Conservation (phyloP, 805 yeast genomes). For the Candida nanaspora region DNA sequence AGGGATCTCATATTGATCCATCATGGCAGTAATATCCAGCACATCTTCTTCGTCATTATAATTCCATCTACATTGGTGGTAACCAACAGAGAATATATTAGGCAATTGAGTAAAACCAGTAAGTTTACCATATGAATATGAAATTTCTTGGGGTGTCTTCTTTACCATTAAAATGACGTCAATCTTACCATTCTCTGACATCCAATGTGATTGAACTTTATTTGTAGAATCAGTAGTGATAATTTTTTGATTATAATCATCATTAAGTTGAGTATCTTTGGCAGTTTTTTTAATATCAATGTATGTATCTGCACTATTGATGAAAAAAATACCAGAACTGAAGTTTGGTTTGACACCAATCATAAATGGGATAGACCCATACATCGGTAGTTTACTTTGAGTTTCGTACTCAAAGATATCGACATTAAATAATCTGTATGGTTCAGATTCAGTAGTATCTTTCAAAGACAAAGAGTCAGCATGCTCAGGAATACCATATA, state of each 20-base stretch:
- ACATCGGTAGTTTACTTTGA: slow-evolving; percentile 82
- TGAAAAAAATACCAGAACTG: slow-evolving; percentile 82
- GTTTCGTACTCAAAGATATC: slow-evolving; percentile 93
- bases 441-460: slow-evolving; percentile 59
- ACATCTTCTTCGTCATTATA: slow-evolving; percentile 87
- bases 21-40: slow-evolving; percentile 54
- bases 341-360: slow-evolving; percentile 52
- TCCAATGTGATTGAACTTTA: slow-evolving; percentile 67
- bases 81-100: slow-evolving; percentile 70
- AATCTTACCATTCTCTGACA: slow-evolving; percentile 81
- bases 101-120: slow-evolving; percentile 77
- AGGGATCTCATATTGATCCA: slow-evolving; percentile 74
- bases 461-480: slow-evolving; percentile 72
- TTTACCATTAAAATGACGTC: slow-evolving; percentile 68
- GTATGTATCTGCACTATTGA: slow-evolving; percentile 89
- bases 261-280: background rate
- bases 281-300: slow-evolving; percentile 52
- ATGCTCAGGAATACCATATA: slow-evolving; percentile 97
- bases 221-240: background rate
- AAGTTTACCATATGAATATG: slow-evolving; percentile 53
- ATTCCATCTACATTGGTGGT: slow-evolving; percentile 98
- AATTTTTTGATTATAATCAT: slow-evolving; percentile 6
- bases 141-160: slow-evolving; percentile 46
- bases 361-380: slow-evolving; percentile 89
- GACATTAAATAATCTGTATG: slow-evolving; percentile 85